Evolutionary conservation across 140 eudicot species (phyloP).

Genomic region (Erigeron philadelphicus): DNA sequence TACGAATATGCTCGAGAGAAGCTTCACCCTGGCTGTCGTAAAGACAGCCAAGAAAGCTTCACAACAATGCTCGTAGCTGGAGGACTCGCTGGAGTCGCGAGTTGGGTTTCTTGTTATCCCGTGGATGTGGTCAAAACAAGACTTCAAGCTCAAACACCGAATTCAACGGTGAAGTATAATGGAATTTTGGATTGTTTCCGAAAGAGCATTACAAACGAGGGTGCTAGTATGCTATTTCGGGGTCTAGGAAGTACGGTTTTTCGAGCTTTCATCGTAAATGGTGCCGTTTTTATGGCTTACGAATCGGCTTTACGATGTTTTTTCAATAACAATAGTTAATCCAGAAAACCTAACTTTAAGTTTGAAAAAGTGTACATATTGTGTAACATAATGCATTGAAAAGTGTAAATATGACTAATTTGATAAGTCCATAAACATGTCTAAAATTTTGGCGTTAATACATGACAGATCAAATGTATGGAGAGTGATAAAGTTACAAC

Average conservation of each 20-base stretch:
- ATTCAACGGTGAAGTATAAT: conserved; percentile 31
- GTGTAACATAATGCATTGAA: no score
- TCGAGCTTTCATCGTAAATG: conserved; percentile 85
- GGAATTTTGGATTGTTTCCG: conserved; percentile 71
- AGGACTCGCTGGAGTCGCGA: conserved; percentile 77
- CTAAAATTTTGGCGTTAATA: no score
- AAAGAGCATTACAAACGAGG: conserved; percentile 52
- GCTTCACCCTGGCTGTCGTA: conserved; percentile 74
- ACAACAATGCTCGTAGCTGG: conserved; percentile 70
- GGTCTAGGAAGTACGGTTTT: conserved; percentile 70
- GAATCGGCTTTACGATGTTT: conserved; percentile 56
- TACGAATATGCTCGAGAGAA: conserved; percentile 60
- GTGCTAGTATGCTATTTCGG: conserved; percentile 45
- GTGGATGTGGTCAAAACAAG: conserved; percentile 79
- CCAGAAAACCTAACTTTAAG: no score
- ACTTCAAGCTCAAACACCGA: conserved; percentile 52
- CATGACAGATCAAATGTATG: no score
- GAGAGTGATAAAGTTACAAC: no score
- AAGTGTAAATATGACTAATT: no score
- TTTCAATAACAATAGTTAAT: conserved; percentile 12
- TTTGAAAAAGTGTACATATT: no score
- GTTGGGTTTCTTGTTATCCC: conserved; percentile 80
- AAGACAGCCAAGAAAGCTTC: conserved; percentile 50
- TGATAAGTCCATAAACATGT: no score
- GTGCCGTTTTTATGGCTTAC: conserved; percentile 65